Percentiles rank a stretch among this genome's conserved stretches.
Evolutionary conservation across 2,329 filamentous ascomycete genomes (phyloP).

Genomic region (Raffaelea ambrosiae): DNA sequence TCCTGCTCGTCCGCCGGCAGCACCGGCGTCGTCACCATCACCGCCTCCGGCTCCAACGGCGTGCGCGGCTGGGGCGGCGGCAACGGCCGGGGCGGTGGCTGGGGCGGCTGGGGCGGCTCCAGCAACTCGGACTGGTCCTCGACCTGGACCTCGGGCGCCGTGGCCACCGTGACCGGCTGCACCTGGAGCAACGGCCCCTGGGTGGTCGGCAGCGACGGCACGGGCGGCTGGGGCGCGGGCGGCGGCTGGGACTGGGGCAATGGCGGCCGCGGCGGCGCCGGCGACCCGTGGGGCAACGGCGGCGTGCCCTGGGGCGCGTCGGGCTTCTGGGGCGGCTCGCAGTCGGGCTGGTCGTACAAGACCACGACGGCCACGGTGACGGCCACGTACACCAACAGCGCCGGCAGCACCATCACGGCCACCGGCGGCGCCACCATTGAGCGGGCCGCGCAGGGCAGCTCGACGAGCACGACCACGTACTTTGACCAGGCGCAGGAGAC

Average conservation of each 20-base stretch:
- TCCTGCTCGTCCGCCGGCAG: slow-evolving; percentile 29
- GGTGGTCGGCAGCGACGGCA: slow-evolving; percentile 28
- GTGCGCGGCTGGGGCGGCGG: slow-evolving; percentile 1
- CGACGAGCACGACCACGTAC: slow-evolving; percentile 22
- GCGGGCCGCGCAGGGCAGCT: slow-evolving; percentile 20
- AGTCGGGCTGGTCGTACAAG: slow-evolving; percentile 27
- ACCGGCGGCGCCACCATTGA: slow-evolving; percentile 20
- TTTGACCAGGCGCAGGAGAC: slow-evolving; percentile 5
- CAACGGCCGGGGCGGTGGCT: slow-evolving; percentile 3
- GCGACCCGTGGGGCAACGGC: slow-evolving; percentile 20
- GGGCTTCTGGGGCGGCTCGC: slow-evolving; percentile 27
- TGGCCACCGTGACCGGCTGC: slow-evolving; percentile 33
- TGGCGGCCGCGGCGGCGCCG: slow-evolving; percentile 23
- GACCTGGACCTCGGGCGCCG: slow-evolving; percentile 7
- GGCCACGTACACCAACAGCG: slow-evolving; percentile 15
- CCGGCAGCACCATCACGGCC: slow-evolving; percentile 13
- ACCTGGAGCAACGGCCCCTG: slow-evolving; percentile 31
- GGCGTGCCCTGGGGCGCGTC: slow-evolving; percentile 21
- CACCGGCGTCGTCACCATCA: slow-evolving; percentile 29
- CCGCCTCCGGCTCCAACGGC: slow-evolving; percentile 20
- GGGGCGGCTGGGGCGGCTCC: slow-evolving; percentile 2
- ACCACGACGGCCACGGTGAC: slow-evolving; percentile 25
- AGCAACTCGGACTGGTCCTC: neutral
- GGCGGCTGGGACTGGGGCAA: slow-evolving; percentile 24
- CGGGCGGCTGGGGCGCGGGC: slow-evolving; percentile 20